Evolutionary conservation across 148 eudicot genomes (phyloP).

Genomic region (Rheum nobile): DNA sequence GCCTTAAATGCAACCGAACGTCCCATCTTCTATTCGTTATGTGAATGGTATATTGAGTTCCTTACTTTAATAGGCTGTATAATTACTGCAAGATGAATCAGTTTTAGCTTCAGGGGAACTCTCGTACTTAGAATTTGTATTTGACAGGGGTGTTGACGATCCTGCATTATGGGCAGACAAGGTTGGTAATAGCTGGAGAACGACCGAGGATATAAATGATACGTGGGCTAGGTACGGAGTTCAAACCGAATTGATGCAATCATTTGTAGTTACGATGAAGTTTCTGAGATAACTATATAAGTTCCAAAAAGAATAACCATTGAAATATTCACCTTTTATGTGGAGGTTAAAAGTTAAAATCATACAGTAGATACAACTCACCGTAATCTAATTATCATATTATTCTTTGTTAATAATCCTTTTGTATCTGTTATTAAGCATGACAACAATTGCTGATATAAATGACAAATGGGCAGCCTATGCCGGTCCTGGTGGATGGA

Average conservation of each 20-base stretch:
- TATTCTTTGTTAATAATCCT: slow-evolving; percentile 2
- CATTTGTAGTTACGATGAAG: neutral
- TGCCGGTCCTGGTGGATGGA: slow-evolving; percentile 99
- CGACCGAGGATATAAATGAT: slow-evolving; percentile 82
- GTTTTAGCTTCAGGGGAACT: neutral
- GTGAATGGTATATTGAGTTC: slow-evolving; percentile 61
- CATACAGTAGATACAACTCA: neutral
- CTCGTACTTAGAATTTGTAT: neutral
- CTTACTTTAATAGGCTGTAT: neutral
- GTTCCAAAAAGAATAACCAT: neutral
- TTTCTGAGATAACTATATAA: neutral
- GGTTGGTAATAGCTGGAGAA: slow-evolving; percentile 91
- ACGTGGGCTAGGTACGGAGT: slow-evolving; percentile 68
- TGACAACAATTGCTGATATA: slow-evolving; percentile 83
- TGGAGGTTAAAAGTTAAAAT: neutral
- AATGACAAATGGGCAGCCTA: slow-evolving; percentile 95
- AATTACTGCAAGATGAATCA: neutral
- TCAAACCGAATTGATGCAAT: neutral
- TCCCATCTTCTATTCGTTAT: slow-evolving; percentile 71
- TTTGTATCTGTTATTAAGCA: slow-evolving; percentile 29
- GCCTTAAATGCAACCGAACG: slow-evolving; percentile 73
- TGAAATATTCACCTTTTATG: neutral
- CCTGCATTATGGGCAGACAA: slow-evolving; percentile 84
- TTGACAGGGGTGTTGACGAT: slow-evolving; percentile 76
- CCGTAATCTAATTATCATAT: neutral